Conservation (phyloP, 495 filamentous ascomycete genomes). For the Ramalina intermedia region DNA sequence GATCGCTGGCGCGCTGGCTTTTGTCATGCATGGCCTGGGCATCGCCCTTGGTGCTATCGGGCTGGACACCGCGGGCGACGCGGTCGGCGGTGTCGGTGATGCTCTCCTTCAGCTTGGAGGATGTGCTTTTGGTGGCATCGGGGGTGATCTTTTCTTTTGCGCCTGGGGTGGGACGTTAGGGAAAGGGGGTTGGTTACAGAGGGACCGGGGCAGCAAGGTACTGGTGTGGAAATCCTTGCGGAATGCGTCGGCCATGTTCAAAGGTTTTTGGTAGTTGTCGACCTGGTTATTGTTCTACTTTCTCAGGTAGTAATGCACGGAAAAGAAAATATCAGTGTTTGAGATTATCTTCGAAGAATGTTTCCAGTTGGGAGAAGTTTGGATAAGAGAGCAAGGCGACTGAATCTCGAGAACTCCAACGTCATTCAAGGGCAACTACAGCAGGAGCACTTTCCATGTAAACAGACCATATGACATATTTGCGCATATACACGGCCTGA, state of each 20-base stretch:
- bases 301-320: too few relatives aligned
- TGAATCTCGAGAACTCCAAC: neutral
- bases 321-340: neutral
- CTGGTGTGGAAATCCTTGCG: constrained; percentile 53
- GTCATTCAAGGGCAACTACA: neutral
- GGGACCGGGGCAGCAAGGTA: constrained; percentile 20
- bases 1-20: constrained; percentile 42
- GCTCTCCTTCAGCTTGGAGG: constrained; percentile 44
- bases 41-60: constrained; percentile 40
- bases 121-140: constrained; percentile 52
- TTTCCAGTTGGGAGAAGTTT: neutral
- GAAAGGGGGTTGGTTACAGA: neutral
- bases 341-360: neutral
- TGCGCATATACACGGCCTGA: too few relatives aligned
- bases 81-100: constrained; percentile 45
- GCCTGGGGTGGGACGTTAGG: constrained; percentile 27
- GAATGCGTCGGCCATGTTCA: constrained; percentile 52
- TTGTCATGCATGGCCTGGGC: constrained; percentile 44
- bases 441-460: neutral
- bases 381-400: neutral
- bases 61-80: constrained; percentile 34
- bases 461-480: too few relatives aligned
- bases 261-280: neutral
- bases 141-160: constrained; percentile 47
- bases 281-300: neutral